Evolutionary conservation across 768 basidiomycete species (phyloP), one percentile per base, ranked within the genome.

Genomic region (Pisolithus sp.): DNA sequence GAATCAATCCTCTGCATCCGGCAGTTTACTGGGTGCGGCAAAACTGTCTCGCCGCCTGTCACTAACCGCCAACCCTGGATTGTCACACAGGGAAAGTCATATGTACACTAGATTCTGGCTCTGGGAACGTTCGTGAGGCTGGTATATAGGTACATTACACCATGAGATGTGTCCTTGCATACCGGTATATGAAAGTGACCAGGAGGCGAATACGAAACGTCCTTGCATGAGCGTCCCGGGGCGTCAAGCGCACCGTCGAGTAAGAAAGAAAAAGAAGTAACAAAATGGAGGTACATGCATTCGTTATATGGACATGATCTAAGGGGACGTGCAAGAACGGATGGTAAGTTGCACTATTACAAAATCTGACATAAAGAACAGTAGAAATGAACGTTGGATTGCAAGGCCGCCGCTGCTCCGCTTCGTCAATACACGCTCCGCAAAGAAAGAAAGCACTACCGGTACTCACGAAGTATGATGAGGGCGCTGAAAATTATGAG

Each of bases 401-500:
- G 81, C 74, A 91, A 79, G 46, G 80, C 68, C 55, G 72, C 75
- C 59, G 85, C 86, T 88, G 57, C 17, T 39, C 54, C 53, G 47
- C 49, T 50, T 39, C 42, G 46, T 48, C 37, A 55, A 57, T 10
- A 30, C 37, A 40, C 51, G 28, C 43, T 46, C 46, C 54, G 26
- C 26, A 4, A 26, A 1, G 2, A 52, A 15, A 52, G 49, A 17
- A 58, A 43, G 41, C 61, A 38, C 1, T 15, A 9, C 48, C 20
- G 4, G 38, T 34, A 79, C 87, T 74, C 68, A 90, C 87, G 90
- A 57, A 87, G 67, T 59, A 77, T 82, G 64, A 97, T 83, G 58
- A 96, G 76, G 40, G 81, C 82, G 36, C 82, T 77, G 61, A 95
- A 91, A 54, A 82, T 57, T 49, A 77, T 76, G 52, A 94, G 78